Evolutionary conservation across 306 rosid genomes (phyloP), one percentile per base, ranked within the genome.

Genomic region (Phaseolus lunatus): DNA sequence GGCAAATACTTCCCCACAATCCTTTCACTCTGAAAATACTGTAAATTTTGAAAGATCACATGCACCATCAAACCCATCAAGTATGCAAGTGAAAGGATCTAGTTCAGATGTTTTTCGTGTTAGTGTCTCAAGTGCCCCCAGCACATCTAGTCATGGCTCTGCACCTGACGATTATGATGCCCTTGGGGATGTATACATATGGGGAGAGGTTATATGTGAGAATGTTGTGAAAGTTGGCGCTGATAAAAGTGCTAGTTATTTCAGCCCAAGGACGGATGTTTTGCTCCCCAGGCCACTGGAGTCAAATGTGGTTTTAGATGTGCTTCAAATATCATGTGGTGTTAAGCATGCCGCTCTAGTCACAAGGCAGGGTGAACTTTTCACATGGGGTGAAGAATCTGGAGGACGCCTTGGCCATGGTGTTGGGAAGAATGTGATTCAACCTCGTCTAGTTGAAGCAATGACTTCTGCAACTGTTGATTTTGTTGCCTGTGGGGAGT

Each of bases 361-460:
- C 73, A 92, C 98, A 3, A 89, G 98, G 87, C 98, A 95, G 85
- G 97, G 97, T 76, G 98, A 95, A 78, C 72, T 95, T 66, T 95
- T 95, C 70, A 90, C 98, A 47, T 95, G 98, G 98, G 98, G 98
- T 31, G 98, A 95, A 84, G 98, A 95, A 85, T 95, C 97, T 84
- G 98, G 98, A 45, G 98, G 98, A 68, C 90, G 98, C 74, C 98
- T 95, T 75, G 98, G 98, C 75, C 98, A 95, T 84, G 98, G 98
- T 75, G 98, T 89, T 65, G 97, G 94, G 75, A 95, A 86, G 85
- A 94, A 90, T 82, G 90, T 88, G 79, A 59, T 82, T 78, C 98
- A 92, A 78, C 98, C 98, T 54, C 81, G 86, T 83, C 85, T 92
- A 74, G 89, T 95, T 84, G 98, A 95, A 79, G 89, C 98, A 53